Conservation (phyloP, 2,329 filamentous ascomycete genomes). For the Trichophyton equinum region DNA sequence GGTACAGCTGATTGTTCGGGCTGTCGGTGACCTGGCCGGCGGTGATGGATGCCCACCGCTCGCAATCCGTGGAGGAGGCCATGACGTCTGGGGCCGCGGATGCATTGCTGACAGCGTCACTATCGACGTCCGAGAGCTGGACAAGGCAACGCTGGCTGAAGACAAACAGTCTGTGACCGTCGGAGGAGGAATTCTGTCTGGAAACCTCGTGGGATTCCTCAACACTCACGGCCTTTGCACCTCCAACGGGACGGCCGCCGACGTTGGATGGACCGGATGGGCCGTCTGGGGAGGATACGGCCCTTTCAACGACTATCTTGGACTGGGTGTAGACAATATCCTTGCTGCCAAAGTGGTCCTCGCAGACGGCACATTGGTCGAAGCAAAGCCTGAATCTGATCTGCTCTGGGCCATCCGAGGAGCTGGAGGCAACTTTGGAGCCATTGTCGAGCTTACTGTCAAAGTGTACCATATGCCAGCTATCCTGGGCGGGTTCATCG, state of each 20-base stretch:
- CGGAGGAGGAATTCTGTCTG: not conserved
- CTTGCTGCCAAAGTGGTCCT: not conserved
- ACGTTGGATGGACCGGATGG: not conserved
- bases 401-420: not conserved
- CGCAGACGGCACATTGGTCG: not conserved
- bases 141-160: not conserved
- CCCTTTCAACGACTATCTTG: not conserved
- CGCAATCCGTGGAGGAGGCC: not conserved
- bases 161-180: not conserved
- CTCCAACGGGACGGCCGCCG: not conserved
- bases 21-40: not conserved
- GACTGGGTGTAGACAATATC: conserved; percentile 2
- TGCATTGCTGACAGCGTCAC: not conserved
- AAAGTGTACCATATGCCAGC: not conserved
- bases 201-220: not conserved
- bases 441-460: not conserved
- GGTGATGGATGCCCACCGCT: not conserved
- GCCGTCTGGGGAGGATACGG: not conserved
- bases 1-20: not conserved
- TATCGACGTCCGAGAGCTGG: not conserved
- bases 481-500: not conserved
- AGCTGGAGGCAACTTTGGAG: not conserved
- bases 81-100: not conserved
- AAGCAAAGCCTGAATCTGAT: not conserved
- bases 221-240: not conserved